Base-by-base conservation (phyloP, 2,329 filamentous ascomycete species). In the Cladophialophora yegresii region DNA sequence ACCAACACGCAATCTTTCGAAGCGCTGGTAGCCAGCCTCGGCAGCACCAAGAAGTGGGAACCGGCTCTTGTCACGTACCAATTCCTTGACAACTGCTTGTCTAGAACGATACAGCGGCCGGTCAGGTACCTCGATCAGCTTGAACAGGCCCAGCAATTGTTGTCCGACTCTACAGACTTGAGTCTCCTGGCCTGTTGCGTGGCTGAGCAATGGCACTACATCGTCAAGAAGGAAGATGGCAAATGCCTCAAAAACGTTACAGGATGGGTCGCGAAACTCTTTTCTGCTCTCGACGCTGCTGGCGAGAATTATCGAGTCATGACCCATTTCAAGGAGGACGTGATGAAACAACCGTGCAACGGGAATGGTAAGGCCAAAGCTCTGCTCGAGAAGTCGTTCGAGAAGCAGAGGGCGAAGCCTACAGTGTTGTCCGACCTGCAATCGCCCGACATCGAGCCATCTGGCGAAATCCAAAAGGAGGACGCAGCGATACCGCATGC, bases 11-110 rank as follows among this genome's bases (percentile, higher is more conserved):
- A 58, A 9, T 75, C 77, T 13, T 79, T 80, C 59, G 70, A 75
- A 20, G 74, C 77, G 6, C 67, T 81, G 4, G n/a, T 58, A 74
- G 20, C 70, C 73, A 81, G 79, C 59, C 70, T 81, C 9, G 72
- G 73, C 16, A 66, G 71, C 4, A 75, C 74, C 1, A 74, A 75
- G 51, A 67, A 73, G 4, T 73, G 73, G 36, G 60, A 64, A 36
- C 69, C 78, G 10, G 70, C 72, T n/a, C 67, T 70, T 3, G 76
- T 77, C 62, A 64, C 92, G 0, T 89, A 90, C 78, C 75, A 80
- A 0, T 96, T 95, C 72, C 75, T 97, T 28, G 93, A 97, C 72
- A 92, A 96, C 67, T 96, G 91, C 75, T 82, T 91, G 58, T 86
- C 86, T 32, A 86, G 93, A 26, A 90, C 91, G 70, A 87, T 88